Evolutionary conservation across 139 green algal species (phyloP), one percentile per base, ranked within the genome.

Genomic region (Deuterostichococcus epilithicus): DNA sequence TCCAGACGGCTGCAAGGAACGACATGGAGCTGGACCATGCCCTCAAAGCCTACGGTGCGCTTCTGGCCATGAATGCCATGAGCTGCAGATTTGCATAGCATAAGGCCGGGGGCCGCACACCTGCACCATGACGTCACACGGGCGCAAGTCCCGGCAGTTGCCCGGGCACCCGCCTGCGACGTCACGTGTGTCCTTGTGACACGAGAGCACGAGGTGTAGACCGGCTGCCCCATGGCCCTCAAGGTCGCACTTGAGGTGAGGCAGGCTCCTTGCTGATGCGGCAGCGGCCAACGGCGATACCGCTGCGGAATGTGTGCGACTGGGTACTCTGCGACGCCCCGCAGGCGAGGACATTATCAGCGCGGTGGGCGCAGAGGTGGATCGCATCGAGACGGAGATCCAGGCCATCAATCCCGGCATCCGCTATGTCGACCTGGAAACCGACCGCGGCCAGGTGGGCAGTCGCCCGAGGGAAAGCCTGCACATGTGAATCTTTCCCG

Each of bases 351-450:
- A 89, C 32, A 89, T 97, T 25, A 89, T 98, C 13, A 80, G 81
- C 44, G 92, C 92, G 6, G 85, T 96, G 67, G 94, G 93, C 1
- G 91, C 85, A 15, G 94, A 98, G 84, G 92, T 98, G 60, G 94
- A 98, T 81, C 82, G 94, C 22, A 80, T 98, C 23, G 94, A 98
- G 81, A 65, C 58, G 3, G 90, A 94, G 72, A 93, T 97, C 63
- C 86, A 88, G 80, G 59, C 60, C 5, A 39, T 91, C n/a, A 82
- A 89, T 30, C 89, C 91, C 23, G 88, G 89, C 35, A 87, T 94
- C 4, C 70, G 78, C 0, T 91, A 91, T 74, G 90, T 97, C 15
- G 92, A 97, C 76, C 77, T 97, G 32, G 92, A 94, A 69, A 91
- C 91, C 0, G 88, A 96, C 78, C 67, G 87, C 0, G 85, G 87